Base-by-base conservation (phyloP, 768 basidiomycete genomes). In the Mycena vulgaris region DNA sequence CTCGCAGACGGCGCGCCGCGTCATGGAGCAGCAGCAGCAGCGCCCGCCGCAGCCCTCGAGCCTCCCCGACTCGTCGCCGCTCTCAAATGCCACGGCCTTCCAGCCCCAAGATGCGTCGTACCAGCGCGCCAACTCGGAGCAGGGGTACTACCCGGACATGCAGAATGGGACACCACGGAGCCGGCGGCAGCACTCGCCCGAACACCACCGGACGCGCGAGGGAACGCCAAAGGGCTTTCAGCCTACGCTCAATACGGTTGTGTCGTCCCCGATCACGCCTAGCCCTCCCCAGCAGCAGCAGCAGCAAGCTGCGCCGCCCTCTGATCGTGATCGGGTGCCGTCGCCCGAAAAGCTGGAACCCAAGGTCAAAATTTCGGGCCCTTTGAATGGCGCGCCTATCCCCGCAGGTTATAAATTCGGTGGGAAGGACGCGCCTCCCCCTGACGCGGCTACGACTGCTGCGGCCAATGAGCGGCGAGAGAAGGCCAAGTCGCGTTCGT, bases 371-470 rank as follows among this genome's bases (percentile, higher is more conserved):
- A 98, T 98, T 57, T 97, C 95, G 21, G 94, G 90, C 1, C 97
- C 96, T 37, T 85, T 96, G 78, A 92, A 92, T 67, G 95, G 95
- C 10, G 89, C 89, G 17, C 94, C 92, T 48, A 93, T 97, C 40
- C 96, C 96, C 5, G 88, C 89, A 37, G 95, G 95, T 0, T 95
- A 92, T 86, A 97, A 96, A 81, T 98, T 97, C 77, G 95, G 93
- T 14, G 84, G 88, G 53, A 96, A 95, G 80, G 94, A 93, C 59
- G 70, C 79, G 4, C 79, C 87, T 52, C 78, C 86, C 19, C 77
- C 82, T 23, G 85, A 87, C 45, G 74, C 83, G 40, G 77, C 83
- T 52, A 66, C 78, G 25, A 75, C 78, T 16, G 17, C 78, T 76
- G 48, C 79, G 42, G 75, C 80, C 55, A 90, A 78, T 68, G 95